These are phyloP conservation scores for Berkeleyomyces rouxiae DNA, from an alignment of 2,329 filamentous ascomycete genomes.

Conservation along the genomic window DNA sequence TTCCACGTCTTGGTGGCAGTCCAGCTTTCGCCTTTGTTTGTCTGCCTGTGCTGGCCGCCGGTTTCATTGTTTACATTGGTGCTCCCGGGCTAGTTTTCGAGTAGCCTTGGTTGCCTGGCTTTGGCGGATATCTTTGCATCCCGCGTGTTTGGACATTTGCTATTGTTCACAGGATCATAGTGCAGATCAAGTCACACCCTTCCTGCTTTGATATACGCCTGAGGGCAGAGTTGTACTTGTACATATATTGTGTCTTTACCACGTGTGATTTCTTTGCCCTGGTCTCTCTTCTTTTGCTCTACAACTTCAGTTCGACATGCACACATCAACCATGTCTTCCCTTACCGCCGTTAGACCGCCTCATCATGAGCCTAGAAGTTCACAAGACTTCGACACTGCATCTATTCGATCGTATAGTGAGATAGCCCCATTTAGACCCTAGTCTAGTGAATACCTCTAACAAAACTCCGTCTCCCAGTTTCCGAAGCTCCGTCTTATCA, in stretches of 20 bases:
- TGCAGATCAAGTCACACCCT: background rate
- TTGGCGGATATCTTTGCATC: background rate
- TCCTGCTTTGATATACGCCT: background rate
- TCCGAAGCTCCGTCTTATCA: conserved; percentile 51
- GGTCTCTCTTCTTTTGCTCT: background rate
- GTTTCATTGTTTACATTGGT: background rate
- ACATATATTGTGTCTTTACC: background rate
- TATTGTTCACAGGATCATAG: background rate
- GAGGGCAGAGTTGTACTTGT: background rate
- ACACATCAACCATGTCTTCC: background rate
- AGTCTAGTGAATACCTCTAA: background rate
- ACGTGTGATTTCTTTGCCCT: background rate
- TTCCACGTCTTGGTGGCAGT: background rate
- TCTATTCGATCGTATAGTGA: conserved; percentile 51
- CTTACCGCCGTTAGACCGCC: conserved; percentile 7
- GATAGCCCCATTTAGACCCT: conserved; percentile 16
- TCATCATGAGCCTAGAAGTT: conserved; percentile 20
- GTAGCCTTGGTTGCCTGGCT: background rate
- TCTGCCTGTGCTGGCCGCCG: background rate
- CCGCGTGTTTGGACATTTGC: background rate
- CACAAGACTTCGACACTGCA: conserved; percentile 48
- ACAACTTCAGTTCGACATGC: background rate
- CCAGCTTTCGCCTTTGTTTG: background rate
- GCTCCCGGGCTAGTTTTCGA: background rate
- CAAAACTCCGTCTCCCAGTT: conserved; percentile 23